phyloP scores from a whole-genome alignment of 805 yeast species.

The Candida montana region DNA sequence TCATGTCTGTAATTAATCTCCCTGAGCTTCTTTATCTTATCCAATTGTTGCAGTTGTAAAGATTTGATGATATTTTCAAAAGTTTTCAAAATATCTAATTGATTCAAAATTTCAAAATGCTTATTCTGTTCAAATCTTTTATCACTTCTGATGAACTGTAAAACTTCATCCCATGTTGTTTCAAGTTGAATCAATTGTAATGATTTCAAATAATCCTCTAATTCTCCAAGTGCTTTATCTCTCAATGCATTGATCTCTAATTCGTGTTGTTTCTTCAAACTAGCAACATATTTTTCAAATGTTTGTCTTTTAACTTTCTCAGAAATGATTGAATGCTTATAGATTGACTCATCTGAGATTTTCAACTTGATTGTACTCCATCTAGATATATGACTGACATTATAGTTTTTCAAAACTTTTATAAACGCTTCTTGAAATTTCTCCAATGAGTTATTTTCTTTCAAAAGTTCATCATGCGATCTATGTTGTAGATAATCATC shows the following conservation, averaged over 20 bases:
- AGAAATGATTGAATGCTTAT: conserved; percentile 51
- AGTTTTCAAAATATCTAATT: conserved; percentile 54
- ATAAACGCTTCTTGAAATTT: conserved; percentile 52
- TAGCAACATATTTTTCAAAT: conserved; percentile 44
- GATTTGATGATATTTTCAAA: conserved; percentile 35
- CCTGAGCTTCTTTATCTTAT: conserved; percentile 23
- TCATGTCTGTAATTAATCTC: conserved; percentile 48
- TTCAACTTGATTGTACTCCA: conserved; percentile 57
- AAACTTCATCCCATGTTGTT: conserved; percentile 19
- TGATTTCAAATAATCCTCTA: conserved; percentile 43
- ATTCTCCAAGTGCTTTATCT: conserved; percentile 45
- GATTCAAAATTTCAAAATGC: conserved; percentile 46
- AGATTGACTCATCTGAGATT: conserved; percentile 61
- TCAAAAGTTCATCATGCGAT: conserved; percentile 44
- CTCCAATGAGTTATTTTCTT: conserved; percentile 48
- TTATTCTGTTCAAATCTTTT: conserved; percentile 53
- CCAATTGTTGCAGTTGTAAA: conserved; percentile 23
- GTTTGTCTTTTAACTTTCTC: conserved; percentile 52
- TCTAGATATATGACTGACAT: conserved; percentile 51
- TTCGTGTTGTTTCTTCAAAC: conserved; percentile 30
- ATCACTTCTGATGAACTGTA: conserved; percentile 28
- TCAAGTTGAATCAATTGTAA: conserved; percentile 23
- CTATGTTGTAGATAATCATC: conserved; percentile 57
- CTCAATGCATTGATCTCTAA: conserved; percentile 25
- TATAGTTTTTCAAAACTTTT: conserved; percentile 38